Evolutionary conservation across 2,329 filamentous ascomycete species (phyloP), one percentile per base, ranked within the genome.

Genomic region (Aspergillus sp.): DNA sequence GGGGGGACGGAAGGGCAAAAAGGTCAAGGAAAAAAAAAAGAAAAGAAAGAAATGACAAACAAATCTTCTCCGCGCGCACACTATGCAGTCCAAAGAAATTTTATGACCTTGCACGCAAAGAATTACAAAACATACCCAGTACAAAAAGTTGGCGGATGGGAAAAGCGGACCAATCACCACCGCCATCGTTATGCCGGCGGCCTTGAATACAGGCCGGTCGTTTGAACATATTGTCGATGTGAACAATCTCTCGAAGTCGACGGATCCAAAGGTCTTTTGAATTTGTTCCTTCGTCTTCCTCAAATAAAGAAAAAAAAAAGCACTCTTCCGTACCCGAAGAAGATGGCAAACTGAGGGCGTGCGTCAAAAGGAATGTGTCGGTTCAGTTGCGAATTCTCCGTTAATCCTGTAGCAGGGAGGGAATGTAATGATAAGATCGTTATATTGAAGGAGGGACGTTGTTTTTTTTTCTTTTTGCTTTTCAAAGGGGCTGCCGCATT

Each of bases 131-230:
- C 76, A 71, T 75, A 79, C 77, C 77, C 63, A 79, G 68, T 16
- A 79, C 72, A 63, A 77, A 83, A 67, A 88, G 79, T 69, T 88
- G 86, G 66, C 78, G 80, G 45, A 79, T 77, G 45, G 86, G 86
- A 73, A 88, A 88, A 50, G 77, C 71, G 58, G 78, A 73, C 63
- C 76, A 68, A 64, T 73, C 71, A 64, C 73, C 69, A 6, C 55
- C 52, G 59, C 65, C 62, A 67, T 69, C 66, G 63, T 63, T 65
- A 58, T 67, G 65, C 60, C 69, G 68, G 55, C 70, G 71, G 59
- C 68, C 62, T 66, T 70, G 71, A 58, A 73, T 61, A 68, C 69
- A 74, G 32, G 72, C 66, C 55, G 67, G 73, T 59, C 68, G 67
- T 67, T 69, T 69, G 60, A 75, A 73, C 73, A 75, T 75, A 55